These are phyloP conservation scores for Lodderomyces parapsilosis DNA, from an alignment of 1,139 yeast genomes.

Conservation along the genomic window DNA sequence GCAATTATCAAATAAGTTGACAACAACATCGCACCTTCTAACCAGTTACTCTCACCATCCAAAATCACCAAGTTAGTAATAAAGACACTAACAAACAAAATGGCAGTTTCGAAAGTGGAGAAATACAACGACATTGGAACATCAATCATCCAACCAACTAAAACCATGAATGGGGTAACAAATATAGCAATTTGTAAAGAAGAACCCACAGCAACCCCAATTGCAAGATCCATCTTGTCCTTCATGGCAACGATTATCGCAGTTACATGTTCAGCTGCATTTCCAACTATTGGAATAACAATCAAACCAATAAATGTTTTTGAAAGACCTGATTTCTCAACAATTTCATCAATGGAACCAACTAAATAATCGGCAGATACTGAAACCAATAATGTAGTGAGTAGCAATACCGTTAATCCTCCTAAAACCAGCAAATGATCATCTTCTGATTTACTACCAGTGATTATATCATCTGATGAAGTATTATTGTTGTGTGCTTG, in stretches of 20 bases:
- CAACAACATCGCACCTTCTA: conserved; percentile 90
- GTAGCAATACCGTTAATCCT: conserved; percentile 50
- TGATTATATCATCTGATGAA: conserved; percentile 14
- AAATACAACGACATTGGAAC: conserved; percentile 93
- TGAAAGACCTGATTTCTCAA: conserved; percentile 77
- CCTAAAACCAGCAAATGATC: conserved; percentile 38
- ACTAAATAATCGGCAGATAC: conserved; percentile 92
- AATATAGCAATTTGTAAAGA: conserved; percentile 93
- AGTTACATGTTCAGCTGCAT: conserved; percentile 98
- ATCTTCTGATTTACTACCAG: conserved; percentile 27
- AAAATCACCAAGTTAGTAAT: conserved; percentile 82
- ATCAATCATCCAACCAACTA: conserved; percentile 86
- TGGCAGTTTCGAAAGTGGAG: conserved; percentile 90
- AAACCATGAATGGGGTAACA: conserved; percentile 92
- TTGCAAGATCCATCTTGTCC: conserved; percentile 95
- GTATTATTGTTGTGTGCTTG: conserved; percentile 13
- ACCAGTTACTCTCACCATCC: conserved; percentile 96
- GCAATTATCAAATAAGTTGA: conserved; percentile 86
- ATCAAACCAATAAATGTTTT: conserved; percentile 94
- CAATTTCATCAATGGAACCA: conserved; percentile 88
- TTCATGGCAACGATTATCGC: conserved; percentile 93
- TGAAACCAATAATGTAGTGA: conserved; percentile 79
- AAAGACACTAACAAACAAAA: conserved; percentile 82
- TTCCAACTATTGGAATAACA: conserved; percentile 93
- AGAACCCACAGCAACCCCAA: conserved; percentile 97